Percentiles rank a stretch among this genome's conserved stretches.
Evolutionary conservation across 2,329 filamentous ascomycete genomes (phyloP).

Genomic region (Microascus cirrosus): DNA sequence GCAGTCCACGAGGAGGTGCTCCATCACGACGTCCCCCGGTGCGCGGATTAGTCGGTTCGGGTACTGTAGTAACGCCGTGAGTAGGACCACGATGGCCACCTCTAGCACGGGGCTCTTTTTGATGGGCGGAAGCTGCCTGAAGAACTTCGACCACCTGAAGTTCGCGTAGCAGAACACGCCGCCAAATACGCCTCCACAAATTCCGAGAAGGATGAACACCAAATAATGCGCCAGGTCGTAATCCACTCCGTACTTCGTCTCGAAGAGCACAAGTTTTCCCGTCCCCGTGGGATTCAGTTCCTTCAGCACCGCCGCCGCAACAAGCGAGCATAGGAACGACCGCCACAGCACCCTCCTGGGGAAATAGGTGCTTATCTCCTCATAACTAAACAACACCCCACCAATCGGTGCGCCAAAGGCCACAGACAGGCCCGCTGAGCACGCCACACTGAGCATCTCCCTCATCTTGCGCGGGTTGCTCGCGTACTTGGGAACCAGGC

Average conservation of each 20-base stretch:
- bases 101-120: constrained; percentile 44
- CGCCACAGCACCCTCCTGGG: constrained; percentile 43
- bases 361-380: constrained; percentile 50
- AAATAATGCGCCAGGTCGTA: constrained; percentile 44
- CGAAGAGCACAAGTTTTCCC: constrained; percentile 48
- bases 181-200: constrained; percentile 47
- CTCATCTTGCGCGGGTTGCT: constrained; percentile 46
- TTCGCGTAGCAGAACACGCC: constrained; percentile 48
- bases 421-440: constrained; percentile 45
- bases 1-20: constrained; percentile 45
- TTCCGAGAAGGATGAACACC: constrained; percentile 42
- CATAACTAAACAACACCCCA: constrained; percentile 48
- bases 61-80: constrained; percentile 42
- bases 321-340: constrained; percentile 45
- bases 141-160: constrained; percentile 43
- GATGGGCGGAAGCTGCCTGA: constrained; percentile 39
- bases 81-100: constrained; percentile 39
- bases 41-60: constrained; percentile 43
- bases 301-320: constrained; percentile 42
- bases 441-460: constrained; percentile 46
- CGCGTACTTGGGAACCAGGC: constrained; percentile 42
- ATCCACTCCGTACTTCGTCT: constrained; percentile 46
- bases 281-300: constrained; percentile 48
- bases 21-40: constrained; percentile 43
- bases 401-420: constrained; percentile 53